These are phyloP conservation scores for Lactuca sativa DNA, from an alignment of 129 eudicot species.

Conservation along the genomic window DNA sequence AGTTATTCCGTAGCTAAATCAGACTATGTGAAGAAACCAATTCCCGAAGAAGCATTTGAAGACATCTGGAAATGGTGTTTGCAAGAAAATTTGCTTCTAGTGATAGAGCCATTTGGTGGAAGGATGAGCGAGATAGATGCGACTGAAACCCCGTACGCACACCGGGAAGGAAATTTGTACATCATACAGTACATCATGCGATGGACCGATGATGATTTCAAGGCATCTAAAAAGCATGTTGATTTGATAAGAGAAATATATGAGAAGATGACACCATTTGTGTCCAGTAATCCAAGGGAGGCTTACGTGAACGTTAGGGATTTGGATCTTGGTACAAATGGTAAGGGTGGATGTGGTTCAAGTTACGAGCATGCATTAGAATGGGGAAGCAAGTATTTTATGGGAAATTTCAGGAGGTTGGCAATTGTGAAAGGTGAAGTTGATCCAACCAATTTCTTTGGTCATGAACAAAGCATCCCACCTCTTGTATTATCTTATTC, in stretches of 20 bases:
- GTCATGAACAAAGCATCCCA: background rate
- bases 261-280: conserved; percentile 6
- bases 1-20: background rate
- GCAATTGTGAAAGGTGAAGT: background rate
- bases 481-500: background rate
- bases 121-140: background rate
- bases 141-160: background rate
- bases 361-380: background rate
- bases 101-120: conserved; percentile 1
- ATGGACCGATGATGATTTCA: background rate
- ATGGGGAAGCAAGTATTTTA: background rate
- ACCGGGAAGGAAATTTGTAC: background rate
- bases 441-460: background rate
- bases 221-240: background rate
- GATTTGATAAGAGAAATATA: background rate
- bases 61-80: conserved; percentile 7
- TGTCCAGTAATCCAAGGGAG: background rate
- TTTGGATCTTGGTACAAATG: conserved; percentile 4
- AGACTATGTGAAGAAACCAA: background rate
- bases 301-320: conserved; percentile 5
- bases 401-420: background rate
- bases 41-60: background rate
- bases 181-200: background rate
- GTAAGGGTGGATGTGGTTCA: background rate
- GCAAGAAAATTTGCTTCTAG: background rate